Conservation (phyloP, 768 basidiomycete genomes). For the Lactarius evosmus region DNA sequence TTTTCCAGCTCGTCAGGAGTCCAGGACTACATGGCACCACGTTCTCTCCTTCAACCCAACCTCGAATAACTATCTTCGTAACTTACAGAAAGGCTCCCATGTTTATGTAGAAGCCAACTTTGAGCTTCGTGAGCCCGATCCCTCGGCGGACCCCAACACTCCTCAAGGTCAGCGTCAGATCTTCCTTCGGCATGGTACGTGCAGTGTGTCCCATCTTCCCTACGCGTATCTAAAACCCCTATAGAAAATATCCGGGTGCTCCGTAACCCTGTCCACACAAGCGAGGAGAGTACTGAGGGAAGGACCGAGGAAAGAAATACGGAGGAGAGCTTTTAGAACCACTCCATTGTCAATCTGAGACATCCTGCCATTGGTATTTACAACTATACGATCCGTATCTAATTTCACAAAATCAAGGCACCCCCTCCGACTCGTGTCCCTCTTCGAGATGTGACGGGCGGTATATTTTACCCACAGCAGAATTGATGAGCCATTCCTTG, state of each 20-base stretch:
- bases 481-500: conserved; percentile 22
- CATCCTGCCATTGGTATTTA: background rate
- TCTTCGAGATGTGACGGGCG: conserved; percentile 26
- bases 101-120: conserved; percentile 82
- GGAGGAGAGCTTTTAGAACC: conserved; percentile 17
- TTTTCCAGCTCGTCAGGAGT: conserved; percentile 48
- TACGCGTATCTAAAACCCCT: conserved; percentile 6
- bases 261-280: conserved; percentile 16
- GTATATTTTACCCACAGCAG: conserved; percentile 26
- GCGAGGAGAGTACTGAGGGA: conserved; percentile 29
- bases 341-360: conserved; percentile 5
- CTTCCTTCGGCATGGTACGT: conserved; percentile 73
- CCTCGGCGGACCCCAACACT: conserved; percentile 59
- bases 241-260: conserved; percentile 57
- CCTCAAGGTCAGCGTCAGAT: conserved; percentile 77
- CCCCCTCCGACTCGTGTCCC: conserved; percentile 20
- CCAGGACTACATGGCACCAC: conserved; percentile 69
- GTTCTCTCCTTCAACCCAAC: conserved; percentile 66
- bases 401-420: conserved; percentile 12
- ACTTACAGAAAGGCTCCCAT: conserved; percentile 62
- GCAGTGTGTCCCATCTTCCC: background rate
- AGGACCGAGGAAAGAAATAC: conserved; percentile 15
- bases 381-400: background rate
- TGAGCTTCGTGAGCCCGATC: conserved; percentile 71
- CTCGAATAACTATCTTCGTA: conserved; percentile 61